Percentiles rank a stretch among this genome's conserved stretches.
Evolutionary conservation across 306 rosid genomes (phyloP).

Genomic region (Prunus fruticosa): DNA sequence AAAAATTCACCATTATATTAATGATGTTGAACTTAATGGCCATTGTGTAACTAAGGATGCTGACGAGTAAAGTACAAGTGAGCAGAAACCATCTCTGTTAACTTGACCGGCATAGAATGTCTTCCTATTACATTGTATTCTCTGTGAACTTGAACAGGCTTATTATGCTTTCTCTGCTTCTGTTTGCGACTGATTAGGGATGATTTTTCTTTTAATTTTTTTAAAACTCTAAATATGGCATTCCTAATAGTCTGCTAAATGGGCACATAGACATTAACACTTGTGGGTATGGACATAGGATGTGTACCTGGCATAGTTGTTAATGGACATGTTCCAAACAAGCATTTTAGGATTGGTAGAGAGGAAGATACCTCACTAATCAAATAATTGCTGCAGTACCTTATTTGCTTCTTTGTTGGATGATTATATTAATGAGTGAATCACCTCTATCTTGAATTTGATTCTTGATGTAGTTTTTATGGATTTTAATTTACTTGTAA

Average conservation of each 20-base stretch:
- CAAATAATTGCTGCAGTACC: neutral
- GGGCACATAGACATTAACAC: neutral
- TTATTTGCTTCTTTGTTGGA: conserved; percentile 1
- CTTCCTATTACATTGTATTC: neutral
- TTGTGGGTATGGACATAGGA: neutral
- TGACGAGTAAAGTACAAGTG: neutral
- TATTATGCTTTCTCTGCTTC: neutral
- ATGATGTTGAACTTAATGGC: neutral
- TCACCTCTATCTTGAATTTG: neutral
- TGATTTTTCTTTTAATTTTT: neutral
- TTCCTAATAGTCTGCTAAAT: neutral
- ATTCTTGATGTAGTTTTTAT: conserved; percentile 5
- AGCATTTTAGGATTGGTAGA: no score
- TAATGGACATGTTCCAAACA: neutral
- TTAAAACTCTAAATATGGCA: neutral
- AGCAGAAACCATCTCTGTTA: neutral
- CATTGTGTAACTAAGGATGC: neutral
- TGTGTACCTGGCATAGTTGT: neutral
- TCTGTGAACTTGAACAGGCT: neutral
- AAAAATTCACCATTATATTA: no score
- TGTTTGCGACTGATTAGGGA: neutral
- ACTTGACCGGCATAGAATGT: neutral
- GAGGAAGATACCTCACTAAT: neutral
- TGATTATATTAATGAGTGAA: neutral
- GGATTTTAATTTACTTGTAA: conserved; percentile 17